Evolutionary conservation across 2,329 filamentous ascomycete species (phyloP).

Genomic region (Phoma sp.): DNA sequence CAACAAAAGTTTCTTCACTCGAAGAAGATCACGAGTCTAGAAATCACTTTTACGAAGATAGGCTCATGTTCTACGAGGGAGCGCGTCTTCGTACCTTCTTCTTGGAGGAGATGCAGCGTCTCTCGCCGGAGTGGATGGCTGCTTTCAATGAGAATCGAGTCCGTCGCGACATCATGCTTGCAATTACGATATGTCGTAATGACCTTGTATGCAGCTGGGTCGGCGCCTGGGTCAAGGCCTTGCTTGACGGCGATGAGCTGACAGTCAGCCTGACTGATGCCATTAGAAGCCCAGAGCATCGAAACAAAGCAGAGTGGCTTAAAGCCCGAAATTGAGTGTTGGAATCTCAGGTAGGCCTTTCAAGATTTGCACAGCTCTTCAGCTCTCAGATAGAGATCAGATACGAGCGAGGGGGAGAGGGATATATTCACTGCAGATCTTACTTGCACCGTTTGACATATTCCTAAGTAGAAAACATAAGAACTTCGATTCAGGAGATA

Average conservation of each 20-base stretch:
- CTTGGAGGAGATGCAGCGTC: not conserved
- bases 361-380: too few relatives aligned
- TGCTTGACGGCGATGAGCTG: not conserved
- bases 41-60: constrained; percentile 5
- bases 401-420: too few relatives aligned
- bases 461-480: too few relatives aligned
- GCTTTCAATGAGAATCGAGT: not conserved
- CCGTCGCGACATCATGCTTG: not conserved
- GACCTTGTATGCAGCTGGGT: not conserved
- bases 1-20: too few relatives aligned
- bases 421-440: too few relatives aligned
- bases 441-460: too few relatives aligned
- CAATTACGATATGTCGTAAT: not conserved
- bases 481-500: too few relatives aligned
- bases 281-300: not conserved
- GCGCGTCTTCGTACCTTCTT: not conserved
- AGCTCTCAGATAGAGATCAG: too few relatives aligned
- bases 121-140: not conserved
- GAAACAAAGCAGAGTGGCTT: not conserved
- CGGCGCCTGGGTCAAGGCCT: not conserved
- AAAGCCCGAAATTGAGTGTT: too few relatives aligned
- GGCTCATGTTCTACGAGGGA: not conserved
- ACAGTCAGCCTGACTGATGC: not conserved
- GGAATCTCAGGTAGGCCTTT: too few relatives aligned
- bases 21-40: too few relatives aligned